Percentiles rank a stretch among this genome's conserved stretches.
These are phyloP conservation scores for Coemansia sp. DNA, from an alignment of 192 early-diverging fungal genomes.

Conservation along the genomic window DNA sequence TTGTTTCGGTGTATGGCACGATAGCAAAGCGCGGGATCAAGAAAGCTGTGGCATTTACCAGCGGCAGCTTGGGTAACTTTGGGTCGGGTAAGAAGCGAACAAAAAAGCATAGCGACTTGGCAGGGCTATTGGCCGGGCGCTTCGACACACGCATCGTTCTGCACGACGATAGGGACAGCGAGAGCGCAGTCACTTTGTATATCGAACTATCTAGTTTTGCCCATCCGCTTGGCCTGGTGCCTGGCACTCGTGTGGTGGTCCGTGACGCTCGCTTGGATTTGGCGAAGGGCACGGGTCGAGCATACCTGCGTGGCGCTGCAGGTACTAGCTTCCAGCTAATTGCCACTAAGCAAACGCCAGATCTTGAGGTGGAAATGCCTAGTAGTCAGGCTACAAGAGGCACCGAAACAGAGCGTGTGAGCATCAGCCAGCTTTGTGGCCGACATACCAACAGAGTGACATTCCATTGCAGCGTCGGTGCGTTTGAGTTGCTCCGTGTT, in stretches of 20 bases:
- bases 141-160: constrained; percentile 27
- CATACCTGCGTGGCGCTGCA: constrained; percentile 18
- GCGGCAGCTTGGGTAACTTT: neutral
- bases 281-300: constrained; percentile 11
- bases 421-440: constrained; percentile 15
- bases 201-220: constrained; percentile 24
- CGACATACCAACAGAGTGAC: neutral
- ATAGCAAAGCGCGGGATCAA: constrained; percentile 11
- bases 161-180: constrained; percentile 11
- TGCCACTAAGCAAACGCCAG: neutral
- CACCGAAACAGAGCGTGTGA: neutral
- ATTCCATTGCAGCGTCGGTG: constrained; percentile 13
- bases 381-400: neutral
- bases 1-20: constrained; percentile 14
- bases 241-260: constrained; percentile 20
- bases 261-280: constrained; percentile 10
- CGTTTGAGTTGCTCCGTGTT: constrained; percentile 18
- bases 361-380: neutral
- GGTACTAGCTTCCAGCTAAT: constrained; percentile 14
- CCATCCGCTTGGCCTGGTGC: constrained; percentile 35
- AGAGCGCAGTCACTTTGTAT: constrained; percentile 17
- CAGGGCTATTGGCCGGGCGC: neutral
- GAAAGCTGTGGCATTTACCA: neutral
- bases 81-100: neutral
- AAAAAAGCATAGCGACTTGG: neutral